These are phyloP conservation scores for Rhizopus sp. DNA, from an alignment of 371 early-diverging fungal species.

Conservation along the genomic window DNA sequence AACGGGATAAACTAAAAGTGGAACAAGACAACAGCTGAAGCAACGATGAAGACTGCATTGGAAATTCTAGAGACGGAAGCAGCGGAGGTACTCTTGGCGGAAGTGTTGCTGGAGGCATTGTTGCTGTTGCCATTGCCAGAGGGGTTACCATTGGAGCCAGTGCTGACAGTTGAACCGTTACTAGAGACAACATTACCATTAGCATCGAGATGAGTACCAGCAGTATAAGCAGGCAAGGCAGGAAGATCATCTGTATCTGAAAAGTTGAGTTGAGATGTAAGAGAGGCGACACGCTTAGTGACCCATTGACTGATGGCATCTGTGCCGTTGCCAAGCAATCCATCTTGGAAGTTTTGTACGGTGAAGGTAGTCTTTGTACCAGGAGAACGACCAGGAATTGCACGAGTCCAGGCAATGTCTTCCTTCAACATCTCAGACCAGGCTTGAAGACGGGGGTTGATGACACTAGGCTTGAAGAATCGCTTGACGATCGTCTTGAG, in stretches of 20 bases:
- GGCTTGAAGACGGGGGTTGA: constrained; percentile 50
- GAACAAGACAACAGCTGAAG: neutral
- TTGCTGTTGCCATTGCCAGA: neutral
- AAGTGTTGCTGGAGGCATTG: neutral
- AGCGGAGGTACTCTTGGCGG: neutral
- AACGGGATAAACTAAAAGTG: neutral
- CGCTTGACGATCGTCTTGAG: constrained; percentile 54
- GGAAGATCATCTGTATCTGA: constrained; percentile 42
- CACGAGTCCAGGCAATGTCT: constrained; percentile 57
- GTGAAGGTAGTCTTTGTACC: constrained; percentile 45
- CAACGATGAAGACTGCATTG: neutral
- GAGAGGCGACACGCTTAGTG: constrained; percentile 27
- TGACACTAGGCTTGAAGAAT: constrained; percentile 54
- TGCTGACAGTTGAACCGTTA: constrained; percentile 13
- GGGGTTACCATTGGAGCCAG: neutral
- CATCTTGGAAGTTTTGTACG: constrained; percentile 40
- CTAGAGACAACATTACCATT: constrained; percentile 24
- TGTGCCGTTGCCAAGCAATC: constrained; percentile 32
- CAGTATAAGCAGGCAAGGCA: constrained; percentile 34
- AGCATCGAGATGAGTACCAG: constrained; percentile 30
- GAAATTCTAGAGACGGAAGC: neutral
- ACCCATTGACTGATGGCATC: constrained; percentile 41
- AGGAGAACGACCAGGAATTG: constrained; percentile 40
- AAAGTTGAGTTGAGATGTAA: constrained; percentile 37
- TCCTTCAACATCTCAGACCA: constrained; percentile 53